phyloP scores from a whole-genome alignment of 305 asterid species.

The Solanum chacoense region DNA sequence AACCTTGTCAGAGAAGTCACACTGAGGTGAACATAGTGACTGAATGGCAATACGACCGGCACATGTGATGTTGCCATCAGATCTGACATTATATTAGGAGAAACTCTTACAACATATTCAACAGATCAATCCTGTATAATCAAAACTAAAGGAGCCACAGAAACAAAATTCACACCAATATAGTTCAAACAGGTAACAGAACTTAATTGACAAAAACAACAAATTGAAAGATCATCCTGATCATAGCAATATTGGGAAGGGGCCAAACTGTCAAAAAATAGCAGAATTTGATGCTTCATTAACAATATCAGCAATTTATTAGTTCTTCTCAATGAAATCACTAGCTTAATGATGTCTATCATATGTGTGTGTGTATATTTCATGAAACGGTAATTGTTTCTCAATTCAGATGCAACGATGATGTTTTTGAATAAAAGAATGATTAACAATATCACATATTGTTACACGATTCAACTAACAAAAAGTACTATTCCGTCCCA shows the following conservation, averaged over 20 bases:
- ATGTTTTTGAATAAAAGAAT: not conserved
- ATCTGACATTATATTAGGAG: constrained; percentile 22
- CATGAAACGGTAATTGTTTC: not conserved
- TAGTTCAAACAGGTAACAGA: not conserved
- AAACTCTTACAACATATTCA: not conserved
- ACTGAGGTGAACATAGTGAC: constrained; percentile 82
- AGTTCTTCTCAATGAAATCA: not conserved
- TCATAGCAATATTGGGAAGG: not conserved
- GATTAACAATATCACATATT: not conserved
- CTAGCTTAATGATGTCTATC: not conserved
- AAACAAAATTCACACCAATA: not conserved
- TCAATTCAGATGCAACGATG: not conserved
- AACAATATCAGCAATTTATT: not conserved
- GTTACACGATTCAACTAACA: not conserved
- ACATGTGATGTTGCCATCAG: constrained; percentile 34
- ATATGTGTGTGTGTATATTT: not conserved
- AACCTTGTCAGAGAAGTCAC: constrained; percentile 69
- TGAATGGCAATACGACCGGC: constrained; percentile 72
- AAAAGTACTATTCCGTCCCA: not conserved
- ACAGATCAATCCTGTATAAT: not conserved
- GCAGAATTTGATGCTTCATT: not conserved
- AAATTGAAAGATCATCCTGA: not conserved
- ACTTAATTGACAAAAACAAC: not conserved
- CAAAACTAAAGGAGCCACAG: not conserved
- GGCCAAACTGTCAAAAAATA: not conserved